Base-by-base conservation (phyloP, 306 rosid species). In the Trifolium pratense region DNA sequence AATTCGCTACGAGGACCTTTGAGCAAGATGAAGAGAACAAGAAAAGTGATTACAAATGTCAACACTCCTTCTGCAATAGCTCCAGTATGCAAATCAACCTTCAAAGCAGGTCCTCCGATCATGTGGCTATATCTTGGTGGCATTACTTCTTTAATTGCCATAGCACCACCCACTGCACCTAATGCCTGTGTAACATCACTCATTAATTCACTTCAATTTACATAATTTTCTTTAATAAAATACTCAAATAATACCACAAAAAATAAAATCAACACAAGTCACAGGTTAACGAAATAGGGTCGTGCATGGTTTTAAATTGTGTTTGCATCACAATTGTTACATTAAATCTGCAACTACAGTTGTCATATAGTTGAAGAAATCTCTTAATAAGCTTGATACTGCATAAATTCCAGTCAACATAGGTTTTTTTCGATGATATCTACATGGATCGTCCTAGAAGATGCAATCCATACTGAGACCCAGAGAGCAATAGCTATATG, bases 111-210 rank as follows among this genome's bases (percentile, higher is more conserved):
- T 7, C 98, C 97, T 17, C 85, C 97, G 21, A 90, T 83, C 91
- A 86, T 77, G 81, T 90, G 87, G 73, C 70, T 83, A 81, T 84
- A 93, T 48, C 89, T 66, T 9, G 36, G 40, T 10, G 97, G 97
- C 61, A 93, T 85, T 66, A 84, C 87, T 82, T 90, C 93, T 80
- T 75, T 80, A 56, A 93, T 81, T 55, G 91, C 93, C 79, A 90
- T 32, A 26, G 88, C 92, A 77, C 98, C 98, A 26, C 85, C 93
- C 40, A 81, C 97, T 51, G 98, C 95, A 59, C 98, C 97, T 23
- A 89, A 69, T 5, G 92, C 93, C 98, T 90, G 81, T 25, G 43
- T 29, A 75, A 75, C 67, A 75, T 73, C 70, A 81, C 61, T 60
- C 46, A 2, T 68, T 53, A 51, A 59, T 51, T 75, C 18, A 69